Percentiles rank a stretch among this genome's conserved stretches.
Conservation (phyloP, 805 yeast species). For the Monosporozyma servazzii region DNA sequence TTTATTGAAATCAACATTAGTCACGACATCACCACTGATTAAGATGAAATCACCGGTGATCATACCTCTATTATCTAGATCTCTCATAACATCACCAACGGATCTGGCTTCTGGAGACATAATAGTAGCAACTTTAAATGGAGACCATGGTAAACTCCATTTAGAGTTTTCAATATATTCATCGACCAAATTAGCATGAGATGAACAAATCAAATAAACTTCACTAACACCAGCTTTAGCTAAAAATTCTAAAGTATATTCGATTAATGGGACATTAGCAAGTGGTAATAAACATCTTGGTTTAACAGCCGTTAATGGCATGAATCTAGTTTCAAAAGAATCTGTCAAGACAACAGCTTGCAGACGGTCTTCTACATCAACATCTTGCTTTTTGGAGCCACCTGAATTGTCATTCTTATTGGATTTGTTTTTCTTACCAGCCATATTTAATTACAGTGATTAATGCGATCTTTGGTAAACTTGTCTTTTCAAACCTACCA, state of each 20-base stretch:
- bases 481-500: not conserved
- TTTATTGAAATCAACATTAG: slow-evolving; percentile 73
- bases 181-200: slow-evolving; percentile 85
- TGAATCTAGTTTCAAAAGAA: slow-evolving; percentile 83
- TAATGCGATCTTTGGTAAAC: not conserved
- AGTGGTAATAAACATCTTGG: slow-evolving; percentile 90
- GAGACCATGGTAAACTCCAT: slow-evolving; percentile 63
- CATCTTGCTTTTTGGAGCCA: slow-evolving; percentile 40
- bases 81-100: slow-evolving; percentile 97
- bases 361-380: slow-evolving; percentile 60
- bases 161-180: slow-evolving; percentile 66
- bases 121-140: slow-evolving; percentile 71
- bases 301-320: slow-evolving; percentile 77
- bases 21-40: slow-evolving; percentile 91
- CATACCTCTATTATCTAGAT: slow-evolving; percentile 81
- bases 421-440: slow-evolving; percentile 31
- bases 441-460: slow-evolving; percentile 10
- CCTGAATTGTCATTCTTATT: slow-evolving; percentile 6
- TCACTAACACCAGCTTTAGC: slow-evolving; percentile 87
- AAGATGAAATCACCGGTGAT: slow-evolving; percentile 84
- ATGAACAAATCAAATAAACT: slow-evolving; percentile 80
- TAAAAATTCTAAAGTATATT: slow-evolving; percentile 87
- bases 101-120: slow-evolving; percentile 80
- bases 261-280: slow-evolving; percentile 88
- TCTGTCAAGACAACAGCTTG: slow-evolving; percentile 95